Evolutionary conservation across 1,139 yeast genomes (phyloP), one percentile per base, ranked within the genome.

Genomic region (Taiozyma sp.): DNA sequence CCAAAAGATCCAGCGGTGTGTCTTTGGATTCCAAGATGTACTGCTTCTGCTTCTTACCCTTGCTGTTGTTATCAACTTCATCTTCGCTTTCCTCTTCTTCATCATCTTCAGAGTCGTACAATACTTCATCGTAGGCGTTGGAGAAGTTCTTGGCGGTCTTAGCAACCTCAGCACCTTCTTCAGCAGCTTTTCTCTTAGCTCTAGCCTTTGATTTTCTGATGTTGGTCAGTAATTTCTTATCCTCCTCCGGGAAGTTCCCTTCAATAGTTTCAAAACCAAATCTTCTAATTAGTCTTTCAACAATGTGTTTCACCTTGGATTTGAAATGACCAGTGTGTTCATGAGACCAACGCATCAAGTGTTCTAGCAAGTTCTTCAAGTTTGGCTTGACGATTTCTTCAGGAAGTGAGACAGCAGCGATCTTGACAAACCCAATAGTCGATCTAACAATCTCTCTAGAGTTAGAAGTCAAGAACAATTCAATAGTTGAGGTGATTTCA

Each of bases 241-340:
- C 98, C 51, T 84, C 91, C 66, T 83, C 96, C 16, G 99, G 99
- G 70, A 93, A 90, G 48, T 82, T 81, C 49, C 73, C 73, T 64
- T 87, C 96, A 51, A 93, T 79, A 40, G 74, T 79, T 40, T 90
- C 97, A 56, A 81, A 79, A 19, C 99, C 97, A 65, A 88, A 90
- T 63, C 90, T 84, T 68, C 99, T 81, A 50, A 93, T 80, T 63
- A 93, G 74, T 63, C 99, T 81, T 74, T 93, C 99, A 56, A 93
- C 75, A 54, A 93, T 86, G 64, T 93, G 97, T 72, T 89, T 89
- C 43, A 93, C 95, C 69, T 88, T 91, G 30, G 90, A 80, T 67
- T 88, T 89, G 77, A 95, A 91, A 64, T 90, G 97, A 42, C 95
- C 95, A 63, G 88, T 88, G 70, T 91, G 97, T 67, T 90, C 98